Base-by-base conservation (phyloP, 2,329 filamentous ascomycete genomes). In the Fusarium pseudoanthophilum region DNA sequence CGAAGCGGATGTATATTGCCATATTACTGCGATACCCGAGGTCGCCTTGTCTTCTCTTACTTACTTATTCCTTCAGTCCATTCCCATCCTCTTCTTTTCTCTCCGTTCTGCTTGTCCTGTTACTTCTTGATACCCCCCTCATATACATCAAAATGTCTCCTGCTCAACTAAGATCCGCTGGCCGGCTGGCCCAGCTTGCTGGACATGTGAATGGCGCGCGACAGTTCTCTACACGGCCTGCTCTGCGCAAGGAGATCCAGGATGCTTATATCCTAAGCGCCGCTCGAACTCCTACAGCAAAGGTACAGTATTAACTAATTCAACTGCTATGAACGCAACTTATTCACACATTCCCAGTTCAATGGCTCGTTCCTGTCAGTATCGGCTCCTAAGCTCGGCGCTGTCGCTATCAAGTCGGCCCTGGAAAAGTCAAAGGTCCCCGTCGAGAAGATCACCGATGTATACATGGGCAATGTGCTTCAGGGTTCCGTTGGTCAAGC, bases 391-490 rank as follows among this genome's bases (percentile, higher is more conserved):
- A 89, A 93, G 79, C 92, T 99, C 52, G 96, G 94, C 75, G 94
- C 95, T 36, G 91, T 92, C 21, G 96, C 95, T 66, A 98, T 99
- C 85, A 96, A 95, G 83, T 92, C 94, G 52, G 96, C 96, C 34
- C 84, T 99, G 60, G 89, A 92, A 76, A 97, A 96, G 83, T 97
- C 95, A 59, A 92, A 91, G 73, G 89, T 98, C 11, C 95, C 96
- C 4, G 82, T 90, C 59, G 90, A 92, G 39, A 93, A 92, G 80
- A 94, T 98, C 79, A 93, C 92, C 72, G 93, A 97, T 83, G 94
- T 98, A 21, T 98, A 98, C 86, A 97, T 98, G 93, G 96, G 96
- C 80, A 97, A 98, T 79, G 96, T 98, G 15, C 88, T 98, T 45
- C 92, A 95, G 82, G 95, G 88, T 49, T 89, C 89, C 24, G 89